These are phyloP conservation scores for Suhomyces bolitotheri DNA, from an alignment of 1,139 yeast genomes.

Conservation along the genomic window DNA sequence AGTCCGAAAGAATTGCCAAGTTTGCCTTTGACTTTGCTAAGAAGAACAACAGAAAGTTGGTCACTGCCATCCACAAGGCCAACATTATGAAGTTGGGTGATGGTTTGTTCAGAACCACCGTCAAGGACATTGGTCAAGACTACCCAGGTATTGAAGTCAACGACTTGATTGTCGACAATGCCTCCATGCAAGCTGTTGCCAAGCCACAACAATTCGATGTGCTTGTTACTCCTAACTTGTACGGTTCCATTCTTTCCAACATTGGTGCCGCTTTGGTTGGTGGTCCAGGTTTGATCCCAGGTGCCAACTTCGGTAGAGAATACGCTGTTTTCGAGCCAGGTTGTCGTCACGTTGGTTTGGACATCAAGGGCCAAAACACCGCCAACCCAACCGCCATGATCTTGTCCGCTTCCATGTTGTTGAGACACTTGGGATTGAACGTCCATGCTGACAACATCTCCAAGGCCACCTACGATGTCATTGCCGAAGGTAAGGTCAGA, in stretches of 20 bases:
- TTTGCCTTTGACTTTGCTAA: slow-evolving; percentile 95
- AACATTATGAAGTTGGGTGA: slow-evolving; percentile 99
- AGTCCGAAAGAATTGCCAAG: slow-evolving; percentile 96
- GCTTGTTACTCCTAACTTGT: slow-evolving; percentile 95
- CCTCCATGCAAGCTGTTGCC: slow-evolving; percentile 99
- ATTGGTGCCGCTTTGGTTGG: slow-evolving; percentile 98
- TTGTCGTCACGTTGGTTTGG: slow-evolving; percentile 98
- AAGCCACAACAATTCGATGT: slow-evolving; percentile 98
- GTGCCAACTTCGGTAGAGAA: slow-evolving; percentile 97
- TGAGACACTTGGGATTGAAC: slow-evolving; percentile 91
- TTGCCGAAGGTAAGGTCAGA: slow-evolving; percentile 79
- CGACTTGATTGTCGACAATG: slow-evolving; percentile 97
- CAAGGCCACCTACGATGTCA: slow-evolving; percentile 83
- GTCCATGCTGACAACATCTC: slow-evolving; percentile 82
- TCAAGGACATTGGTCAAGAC: slow-evolving; percentile 85
- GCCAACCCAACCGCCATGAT: slow-evolving; percentile 99
- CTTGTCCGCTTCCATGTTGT: slow-evolving; percentile 83
- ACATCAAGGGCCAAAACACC: slow-evolving; percentile 88
- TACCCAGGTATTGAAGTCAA: slow-evolving; percentile 82
- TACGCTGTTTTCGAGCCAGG: slow-evolving; percentile 99
- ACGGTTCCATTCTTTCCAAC: slow-evolving; percentile 96
- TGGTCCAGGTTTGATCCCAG: slow-evolving; percentile 98
- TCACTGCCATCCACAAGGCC: slow-evolving; percentile 98
- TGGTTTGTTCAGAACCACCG: slow-evolving; percentile 94
- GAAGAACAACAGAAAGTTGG: slow-evolving; percentile 87